Percentiles rank a stretch among this genome's conserved stretches.
Conservation (phyloP, 140 eudicot genomes). For the Eryngium alpinum region DNA sequence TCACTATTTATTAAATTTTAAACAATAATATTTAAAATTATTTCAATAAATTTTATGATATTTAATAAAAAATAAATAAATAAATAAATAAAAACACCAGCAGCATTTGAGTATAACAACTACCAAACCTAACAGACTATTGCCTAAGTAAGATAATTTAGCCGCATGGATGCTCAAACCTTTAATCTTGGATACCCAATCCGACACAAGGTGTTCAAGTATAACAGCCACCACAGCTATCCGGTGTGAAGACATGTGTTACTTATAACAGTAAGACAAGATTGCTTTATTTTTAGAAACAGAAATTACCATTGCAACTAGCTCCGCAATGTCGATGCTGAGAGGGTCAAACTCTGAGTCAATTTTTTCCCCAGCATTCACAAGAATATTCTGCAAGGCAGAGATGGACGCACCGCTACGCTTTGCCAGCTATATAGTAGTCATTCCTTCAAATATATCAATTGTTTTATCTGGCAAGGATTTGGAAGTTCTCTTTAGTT, state of each 20-base stretch:
- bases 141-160: no score
- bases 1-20: no score
- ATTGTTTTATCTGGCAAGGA: conserved; percentile 45
- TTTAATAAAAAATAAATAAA: neutral
- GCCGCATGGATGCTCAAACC: no score
- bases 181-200: no score
- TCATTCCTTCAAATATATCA: conserved; percentile 92
- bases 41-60: no score
- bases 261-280: neutral
- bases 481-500: conserved; percentile 39
- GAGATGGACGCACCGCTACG: conserved; percentile 62
- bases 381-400: conserved; percentile 53
- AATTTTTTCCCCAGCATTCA: conserved; percentile 72
- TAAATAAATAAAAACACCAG: neutral
- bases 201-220: no score
- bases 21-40: no score
- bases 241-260: no score
- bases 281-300: neutral
- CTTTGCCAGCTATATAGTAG: conserved; percentile 66
- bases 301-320: conserved; percentile 74
- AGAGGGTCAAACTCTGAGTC: conserved; percentile 80
- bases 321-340: conserved; percentile 74
- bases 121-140: no score
- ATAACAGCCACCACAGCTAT: no score
- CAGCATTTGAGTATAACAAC: neutral